Evolutionary conservation across 2,329 filamentous ascomycete genomes (phyloP), one percentile per base, ranked within the genome.

Genomic region (Trichoderma guizhouense): DNA sequence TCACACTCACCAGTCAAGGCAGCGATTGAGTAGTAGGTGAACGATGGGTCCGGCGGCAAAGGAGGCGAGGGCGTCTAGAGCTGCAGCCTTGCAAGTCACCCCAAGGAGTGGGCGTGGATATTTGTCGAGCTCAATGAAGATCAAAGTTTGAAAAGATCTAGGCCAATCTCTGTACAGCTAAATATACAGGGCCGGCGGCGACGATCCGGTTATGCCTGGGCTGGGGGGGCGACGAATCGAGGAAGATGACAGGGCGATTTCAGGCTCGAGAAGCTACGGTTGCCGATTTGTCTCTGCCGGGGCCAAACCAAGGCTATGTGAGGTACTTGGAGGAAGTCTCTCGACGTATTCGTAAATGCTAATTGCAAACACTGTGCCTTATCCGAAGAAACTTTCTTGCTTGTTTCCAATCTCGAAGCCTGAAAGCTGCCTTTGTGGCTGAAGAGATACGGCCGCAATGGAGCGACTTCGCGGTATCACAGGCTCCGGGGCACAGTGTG

Each of bases 1-100:
- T 58, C 61, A 51, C 18, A 71, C 69, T 71, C 32, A 71, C 69
- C 63, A 71, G 57, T 43, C 69, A 58, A 61, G 39, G 53, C 14
- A 61, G 9, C 30, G 18, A 11, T 12, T 61, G 39, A 36, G 62
- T 7, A 61, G 69, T 30, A 36, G 39, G 30, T 34, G 28, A 67
- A 47, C 34, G 36, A 65, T 51, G 61, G 69, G 63, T 15, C 57
- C 30, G 39, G 57, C 67, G 67, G 67, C 30, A 69, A 69, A 61
- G 55, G 39, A 65, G 63, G 63, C 53, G 39, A 71, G 21, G 36
- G 26, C 34, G 36, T 51, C 53, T 61, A 36, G 30, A 71, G 30
- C 53, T 66, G 63, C 36, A 71, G 69, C 39, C 69, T 71, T 60
- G 69, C 69, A 34, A 66, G 53, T 62, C 60, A 62, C 60, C 43